Evolutionary conservation across 306 rosid genomes (phyloP), one percentile per base, ranked within the genome.

Genomic region (Prunus mume): DNA sequence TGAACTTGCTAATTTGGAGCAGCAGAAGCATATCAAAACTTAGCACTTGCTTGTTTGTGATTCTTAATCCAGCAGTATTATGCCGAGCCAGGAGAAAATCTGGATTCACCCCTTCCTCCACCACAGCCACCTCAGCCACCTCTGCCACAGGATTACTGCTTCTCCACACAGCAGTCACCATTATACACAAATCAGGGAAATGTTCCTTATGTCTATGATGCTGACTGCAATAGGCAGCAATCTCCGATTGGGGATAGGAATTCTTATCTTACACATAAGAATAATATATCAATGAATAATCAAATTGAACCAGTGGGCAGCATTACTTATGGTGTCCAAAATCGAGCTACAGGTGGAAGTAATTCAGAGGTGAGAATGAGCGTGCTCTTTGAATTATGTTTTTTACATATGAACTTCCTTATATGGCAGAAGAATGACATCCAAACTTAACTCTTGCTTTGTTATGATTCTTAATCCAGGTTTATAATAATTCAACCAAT

Each of bases 281-380:
- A 61, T 10, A 27, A 28, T 5, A 45, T 61, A 27, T 43, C 77
- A 45, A 73, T 19, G n/a, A 45, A 61, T 18, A 19, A 38, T 14
- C 47, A 9, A 5, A 1, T 57, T 18, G 32, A 73, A 47, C 20
- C 49, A 22, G 58, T 11, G 22, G 45, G 65, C 41, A 9, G 41
- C 9, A 15, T 12, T 15, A 2, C 14, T 2, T 0, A 55, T 74
- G 47, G 13, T n/a, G 18, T 6, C 17, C 46, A 9, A 30, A 11
- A 2, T 75, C 20, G 0, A 24, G 15, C n/a, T 30, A 3, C 71
- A 49, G 1, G 5, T 11, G 2, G 7, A 61, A 56, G 18, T 5
- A 46, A 62, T 74, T 52, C 66, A 24, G 72, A 34, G 80, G 92
- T 90, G 70, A 84, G 89, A 58, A 68, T 70, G 55, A 80, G 66